These are phyloP conservation scores for Phragmites australis DNA, from an alignment of 176 grass and related monocot species.

Conservation along the genomic window DNA sequence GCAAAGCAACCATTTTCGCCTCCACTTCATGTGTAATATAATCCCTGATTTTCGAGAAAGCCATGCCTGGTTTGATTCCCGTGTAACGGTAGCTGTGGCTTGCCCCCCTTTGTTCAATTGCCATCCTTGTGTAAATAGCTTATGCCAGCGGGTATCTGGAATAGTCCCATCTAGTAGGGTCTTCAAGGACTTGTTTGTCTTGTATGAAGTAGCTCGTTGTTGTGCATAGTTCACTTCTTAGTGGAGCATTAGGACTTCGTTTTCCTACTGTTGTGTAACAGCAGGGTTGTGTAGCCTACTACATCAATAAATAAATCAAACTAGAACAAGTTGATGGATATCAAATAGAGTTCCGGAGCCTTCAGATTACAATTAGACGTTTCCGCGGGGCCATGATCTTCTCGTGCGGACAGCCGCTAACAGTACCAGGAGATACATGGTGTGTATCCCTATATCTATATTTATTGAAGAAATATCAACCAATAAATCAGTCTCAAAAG, in stretches of 20 bases:
- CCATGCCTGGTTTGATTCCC: neutral
- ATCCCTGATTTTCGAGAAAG: neutral
- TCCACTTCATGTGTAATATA: slow-evolving; percentile 22
- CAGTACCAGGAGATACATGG: too few relatives aligned
- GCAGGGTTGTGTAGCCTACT: too few relatives aligned
- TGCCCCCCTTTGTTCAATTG: neutral
- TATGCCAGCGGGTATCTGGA: neutral
- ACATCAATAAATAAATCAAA: too few relatives aligned
- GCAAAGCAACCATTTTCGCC: neutral
- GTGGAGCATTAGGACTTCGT: neutral
- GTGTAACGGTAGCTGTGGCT: neutral
- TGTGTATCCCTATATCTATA: too few relatives aligned
- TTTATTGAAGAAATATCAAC: too few relatives aligned
- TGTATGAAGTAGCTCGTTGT: neutral
- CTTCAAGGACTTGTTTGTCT: neutral
- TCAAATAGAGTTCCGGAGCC: too few relatives aligned
- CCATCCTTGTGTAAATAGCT: neutral
- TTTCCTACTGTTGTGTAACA: too few relatives aligned
- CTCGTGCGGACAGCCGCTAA: too few relatives aligned
- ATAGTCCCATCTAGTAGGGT: neutral
- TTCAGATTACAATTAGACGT: too few relatives aligned
- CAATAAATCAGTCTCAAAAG: too few relatives aligned
- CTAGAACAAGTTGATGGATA: too few relatives aligned
- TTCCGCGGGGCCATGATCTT: too few relatives aligned
- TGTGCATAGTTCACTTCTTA: neutral